Conservation (phyloP, 176 grass and related monocot genomes). For the Rhipidocladum racemiflorum region DNA sequence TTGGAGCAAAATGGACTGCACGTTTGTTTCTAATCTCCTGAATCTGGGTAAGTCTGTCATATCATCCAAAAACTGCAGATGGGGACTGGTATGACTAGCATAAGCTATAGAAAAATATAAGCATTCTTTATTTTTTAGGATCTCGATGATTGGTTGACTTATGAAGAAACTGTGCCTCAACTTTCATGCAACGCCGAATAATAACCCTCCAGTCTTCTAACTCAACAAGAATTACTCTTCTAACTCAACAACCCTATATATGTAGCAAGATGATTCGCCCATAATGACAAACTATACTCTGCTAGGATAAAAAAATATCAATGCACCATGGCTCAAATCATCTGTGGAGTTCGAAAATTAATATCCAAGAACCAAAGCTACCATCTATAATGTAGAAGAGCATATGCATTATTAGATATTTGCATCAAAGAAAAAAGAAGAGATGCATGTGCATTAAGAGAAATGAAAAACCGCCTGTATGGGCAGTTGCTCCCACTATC, state of each 20-base stretch:
- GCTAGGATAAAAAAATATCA: neutral
- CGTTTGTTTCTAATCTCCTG: slow-evolving; percentile 61
- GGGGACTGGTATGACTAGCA: slow-evolving; percentile 59
- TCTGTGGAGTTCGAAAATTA: neutral
- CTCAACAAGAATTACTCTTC: slow-evolving; percentile 25
- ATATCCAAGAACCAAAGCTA: neutral
- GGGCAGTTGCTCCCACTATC: neutral
- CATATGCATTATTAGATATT: neutral
- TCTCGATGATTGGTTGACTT: slow-evolving; percentile 18
- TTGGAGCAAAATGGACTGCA: slow-evolving; percentile 67
- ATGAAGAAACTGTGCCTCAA: slow-evolving; percentile 45
- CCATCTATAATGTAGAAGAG: neutral
- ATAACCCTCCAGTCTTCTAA: slow-evolving; percentile 82
- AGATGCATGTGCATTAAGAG: neutral
- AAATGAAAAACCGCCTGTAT: neutral
- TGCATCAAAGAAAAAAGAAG: neutral
- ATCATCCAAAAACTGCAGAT: slow-evolving; percentile 79
- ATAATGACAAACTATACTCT: neutral
- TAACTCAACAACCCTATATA: slow-evolving; percentile 23
- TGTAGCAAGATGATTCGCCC: neutral
- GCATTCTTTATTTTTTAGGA: slow-evolving; percentile 55
- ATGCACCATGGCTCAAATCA: neutral
- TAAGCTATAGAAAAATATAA: slow-evolving; percentile 77
- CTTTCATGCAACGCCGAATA: slow-evolving; percentile 69
- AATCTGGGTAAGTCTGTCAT: slow-evolving; percentile 79